Evolutionary conservation across 176 grass and related monocot species (phyloP).

Genomic region (Pharus latifolius): DNA sequence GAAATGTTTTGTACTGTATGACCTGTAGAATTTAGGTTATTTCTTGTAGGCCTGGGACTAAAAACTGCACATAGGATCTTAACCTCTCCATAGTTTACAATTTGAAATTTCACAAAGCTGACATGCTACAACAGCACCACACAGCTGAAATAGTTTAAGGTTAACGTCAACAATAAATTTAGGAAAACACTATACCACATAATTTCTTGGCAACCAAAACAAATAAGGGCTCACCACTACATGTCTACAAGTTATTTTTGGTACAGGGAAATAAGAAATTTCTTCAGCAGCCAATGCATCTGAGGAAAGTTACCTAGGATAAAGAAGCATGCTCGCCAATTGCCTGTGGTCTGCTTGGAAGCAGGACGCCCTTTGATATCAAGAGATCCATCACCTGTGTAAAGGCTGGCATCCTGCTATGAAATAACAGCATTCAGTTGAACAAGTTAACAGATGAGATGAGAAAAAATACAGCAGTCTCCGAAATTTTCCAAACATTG

Average conservation of each 20-base stretch:
- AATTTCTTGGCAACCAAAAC: background rate
- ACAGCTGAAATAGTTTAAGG: background rate
- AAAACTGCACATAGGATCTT: background rate
- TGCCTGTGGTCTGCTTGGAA: slow-evolving; percentile 34
- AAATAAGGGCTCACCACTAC: background rate
- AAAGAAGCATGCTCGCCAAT: slow-evolving; percentile 56
- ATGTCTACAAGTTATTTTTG: background rate
- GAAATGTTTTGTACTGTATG: background rate
- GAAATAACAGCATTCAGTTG: background rate
- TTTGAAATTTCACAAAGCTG: background rate
- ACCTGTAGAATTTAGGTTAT: background rate
- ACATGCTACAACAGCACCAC: background rate
- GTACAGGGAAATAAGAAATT: background rate
- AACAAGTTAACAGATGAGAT: background rate
- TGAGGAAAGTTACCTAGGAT: slow-evolving; percentile 39
- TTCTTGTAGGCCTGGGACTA: background rate
- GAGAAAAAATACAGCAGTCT: background rate
- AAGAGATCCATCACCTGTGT: slow-evolving; percentile 56
- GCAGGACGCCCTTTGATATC: slow-evolving; percentile 39
- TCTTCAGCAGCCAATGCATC: background rate
- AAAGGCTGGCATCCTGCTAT: slow-evolving; percentile 22
- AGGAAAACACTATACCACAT: background rate
- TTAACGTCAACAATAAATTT: background rate
- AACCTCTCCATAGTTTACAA: background rate
- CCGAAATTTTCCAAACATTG: background rate